Evolutionary conservation across 345 rosid genomes (phyloP), one percentile per base, ranked within the genome.

Genomic region (Syzygium grande): DNA sequence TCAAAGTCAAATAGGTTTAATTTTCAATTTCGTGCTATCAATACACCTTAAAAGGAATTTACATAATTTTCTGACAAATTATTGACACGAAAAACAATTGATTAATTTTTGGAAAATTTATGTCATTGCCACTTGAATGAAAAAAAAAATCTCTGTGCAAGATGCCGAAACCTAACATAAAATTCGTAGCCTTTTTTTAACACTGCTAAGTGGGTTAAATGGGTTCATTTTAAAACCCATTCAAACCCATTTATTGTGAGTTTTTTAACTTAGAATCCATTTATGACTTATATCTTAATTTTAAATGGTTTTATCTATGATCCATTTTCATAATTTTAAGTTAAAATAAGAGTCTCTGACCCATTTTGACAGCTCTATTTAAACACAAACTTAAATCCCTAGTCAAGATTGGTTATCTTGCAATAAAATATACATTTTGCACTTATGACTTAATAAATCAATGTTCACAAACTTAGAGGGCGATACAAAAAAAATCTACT

Each of bases 81-180:
- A 73, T 4, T 11, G 12, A 8, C 49, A 3, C 5, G 7, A 34
- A 7, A 73, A 2, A 65, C 41, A 7, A 16, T 16, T 7, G 5
- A 16, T 10, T 65, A 30, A 65, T 16, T 30, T 16, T 30, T 65
- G 5, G 2, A 65, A 65, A 65, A 65, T 9, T 34, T 38, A 73
- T 4, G 0, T 2, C 4, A 2, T 1, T 19, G 21, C 10, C 49
- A 4, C 34, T 4, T 61, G 73, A 3, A 2, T 10, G 25, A 38
- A 9, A 21, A 55, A 55, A 19, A 9, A 5, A 73, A 9, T 11
- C 14, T 5, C 6, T 23, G 13, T 27, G 27, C 12, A 4, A 58
- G 46, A 43, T 43, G 46, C 7, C 6, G 43, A 41, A 0, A 9
- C 14, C 1, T 41, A 73, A 73, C 23, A 9, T 73, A 38, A 73